These are phyloP conservation scores for Sinapis alba DNA, from an alignment of 441 rosid genomes.

Conservation along the genomic window DNA sequence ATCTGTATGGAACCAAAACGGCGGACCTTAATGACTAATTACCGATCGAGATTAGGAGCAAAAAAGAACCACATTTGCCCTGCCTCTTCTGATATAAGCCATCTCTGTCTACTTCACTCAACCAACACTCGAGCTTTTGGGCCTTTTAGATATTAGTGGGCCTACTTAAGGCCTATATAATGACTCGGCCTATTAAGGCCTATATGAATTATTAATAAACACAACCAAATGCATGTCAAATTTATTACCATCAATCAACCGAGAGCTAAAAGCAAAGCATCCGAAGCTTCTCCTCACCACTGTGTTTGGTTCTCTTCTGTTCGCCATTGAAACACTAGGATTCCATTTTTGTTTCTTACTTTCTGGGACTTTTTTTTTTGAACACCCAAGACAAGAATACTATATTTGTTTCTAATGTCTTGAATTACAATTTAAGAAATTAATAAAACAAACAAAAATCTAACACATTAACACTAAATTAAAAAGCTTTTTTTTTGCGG, in stretches of 20 bases:
- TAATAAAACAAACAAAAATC: not conserved
- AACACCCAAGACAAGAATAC: too few relatives aligned
- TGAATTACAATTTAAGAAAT: not conserved
- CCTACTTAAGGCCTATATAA: not conserved
- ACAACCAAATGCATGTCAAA: not conserved
- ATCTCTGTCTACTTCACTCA: conserved; percentile 17
- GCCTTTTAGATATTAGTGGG: not conserved
- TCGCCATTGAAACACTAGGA: not conserved
- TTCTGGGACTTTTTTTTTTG: not conserved
- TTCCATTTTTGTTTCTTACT: not conserved
- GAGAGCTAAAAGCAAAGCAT: not conserved
- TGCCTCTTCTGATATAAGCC: conserved; percentile 15
- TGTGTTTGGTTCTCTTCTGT: not conserved
- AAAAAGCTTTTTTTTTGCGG: not conserved
- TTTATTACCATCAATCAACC: not conserved
- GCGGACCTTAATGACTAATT: conserved; percentile 39
- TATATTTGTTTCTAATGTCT: not conserved
- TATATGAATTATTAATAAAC: not conserved
- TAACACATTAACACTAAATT: conserved; percentile 4
- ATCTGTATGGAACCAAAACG: conserved; percentile 24
- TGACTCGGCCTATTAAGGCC: not conserved
- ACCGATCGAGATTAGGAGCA: conserved; percentile 23
- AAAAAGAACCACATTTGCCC: conserved; percentile 5
- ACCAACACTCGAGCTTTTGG: conserved; percentile 8
- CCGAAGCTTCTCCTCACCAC: not conserved